phyloP scores from a whole-genome alignment of 2,329 filamentous ascomycete species.

The Aureobasidium namibiae region DNA sequence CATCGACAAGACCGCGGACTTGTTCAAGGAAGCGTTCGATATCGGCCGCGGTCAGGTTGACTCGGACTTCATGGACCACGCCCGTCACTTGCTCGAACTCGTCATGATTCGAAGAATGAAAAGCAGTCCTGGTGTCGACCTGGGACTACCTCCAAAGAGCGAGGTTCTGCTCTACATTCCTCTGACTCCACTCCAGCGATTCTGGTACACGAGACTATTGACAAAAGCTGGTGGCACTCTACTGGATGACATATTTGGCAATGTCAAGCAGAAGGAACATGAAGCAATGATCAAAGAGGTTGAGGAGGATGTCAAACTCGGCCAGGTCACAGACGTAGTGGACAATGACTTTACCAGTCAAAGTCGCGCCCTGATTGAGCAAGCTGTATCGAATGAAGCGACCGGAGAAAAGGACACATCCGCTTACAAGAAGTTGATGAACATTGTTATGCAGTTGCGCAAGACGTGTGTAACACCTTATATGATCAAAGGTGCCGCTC shows the following conservation, averaged over 20 bases:
- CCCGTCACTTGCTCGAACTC: constrained; percentile 45
- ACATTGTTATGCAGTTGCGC: constrained; percentile 48
- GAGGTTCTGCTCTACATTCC: constrained; percentile 51
- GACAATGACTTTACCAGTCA: constrained; percentile 38
- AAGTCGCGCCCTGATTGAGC: constrained; percentile 35
- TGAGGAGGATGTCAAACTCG: constrained; percentile 24
- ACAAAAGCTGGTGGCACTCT: constrained; percentile 45
- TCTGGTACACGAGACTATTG: constrained; percentile 50
- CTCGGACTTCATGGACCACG: constrained; percentile 44
- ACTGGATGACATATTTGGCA: constrained; percentile 45
- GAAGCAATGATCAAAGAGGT: constrained; percentile 30
- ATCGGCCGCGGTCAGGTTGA: constrained; percentile 47
- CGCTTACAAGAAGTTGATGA: constrained; percentile 39
- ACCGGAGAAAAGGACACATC: constrained; percentile 13
- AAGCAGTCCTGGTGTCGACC: constrained; percentile 43
- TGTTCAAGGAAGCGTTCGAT: constrained; percentile 51
- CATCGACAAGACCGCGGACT: constrained; percentile 38
- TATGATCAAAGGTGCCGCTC: constrained; percentile 38
- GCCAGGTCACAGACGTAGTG: constrained; percentile 23
- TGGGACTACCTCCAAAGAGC: constrained; percentile 49
- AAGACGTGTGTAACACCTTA: constrained; percentile 51
- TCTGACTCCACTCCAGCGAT: constrained; percentile 49
- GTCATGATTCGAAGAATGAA: constrained; percentile 55
- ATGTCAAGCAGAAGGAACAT: constrained; percentile 38
- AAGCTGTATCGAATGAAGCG: constrained; percentile 29